Base-by-base conservation (phyloP, 768 basidiomycete species). In the Fistulinella prunicolor region DNA sequence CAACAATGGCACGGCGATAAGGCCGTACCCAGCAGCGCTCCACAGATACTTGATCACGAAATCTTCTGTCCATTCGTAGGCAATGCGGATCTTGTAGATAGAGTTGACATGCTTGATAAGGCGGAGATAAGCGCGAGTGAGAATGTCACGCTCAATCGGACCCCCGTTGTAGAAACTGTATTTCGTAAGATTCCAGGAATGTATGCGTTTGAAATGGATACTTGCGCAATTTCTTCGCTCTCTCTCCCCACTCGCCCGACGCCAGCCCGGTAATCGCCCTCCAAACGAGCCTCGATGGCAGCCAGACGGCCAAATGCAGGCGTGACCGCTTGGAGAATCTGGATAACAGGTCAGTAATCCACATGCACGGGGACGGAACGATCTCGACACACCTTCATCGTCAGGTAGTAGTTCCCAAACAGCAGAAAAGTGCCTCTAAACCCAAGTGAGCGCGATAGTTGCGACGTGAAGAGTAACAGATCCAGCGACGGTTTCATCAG, bases 1-100 rank as follows among this genome's bases (percentile, higher is more conserved):
- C 32, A 95, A 72, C 17, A 95, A 77, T 0, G 94, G 95, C 1
- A 97, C 85, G 8, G 93, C 89, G 61, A 98, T 97, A 19, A 97
- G 76, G 4, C 77, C 79, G 65, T 97, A 98, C 0, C 95, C 95
- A 4, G 83, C 85, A 1, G 94, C 94, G 9, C 89, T 92, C 94
- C 93, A 96, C 9, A 90, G 71, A 64, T 96, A 97, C 66, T 96
- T 96, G 75, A 96, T 93, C 17, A 96, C 87, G 56, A 91, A 94
- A 70, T 96, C 94, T 62, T 96, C 94, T 0, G 90, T 96, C 94
- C 89, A 96, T 70, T 84, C 90, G 60, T 91, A 94, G 2, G 86
- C 86, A 39, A 94, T 90, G 14, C 92, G 85, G 44, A 92, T 89
- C 87, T 90, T 92, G 74, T 91, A 94, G 39, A 97, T 92, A 0